Evolutionary conservation across 805 yeast genomes (phyloP).

Genomic region (Monosporozyma aquatica): DNA sequence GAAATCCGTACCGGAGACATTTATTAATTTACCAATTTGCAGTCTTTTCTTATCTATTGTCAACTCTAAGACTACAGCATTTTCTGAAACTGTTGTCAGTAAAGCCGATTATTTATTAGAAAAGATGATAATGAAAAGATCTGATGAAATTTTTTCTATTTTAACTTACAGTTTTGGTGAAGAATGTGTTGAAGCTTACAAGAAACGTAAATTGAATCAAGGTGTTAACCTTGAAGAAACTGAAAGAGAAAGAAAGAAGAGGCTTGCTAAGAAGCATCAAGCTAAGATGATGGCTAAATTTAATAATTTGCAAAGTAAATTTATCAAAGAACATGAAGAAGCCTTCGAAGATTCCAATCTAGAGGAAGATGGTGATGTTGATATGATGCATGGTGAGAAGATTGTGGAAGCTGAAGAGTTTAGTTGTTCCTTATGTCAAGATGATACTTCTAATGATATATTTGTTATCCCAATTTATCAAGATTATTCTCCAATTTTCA

Average conservation of each 20-base stretch:
- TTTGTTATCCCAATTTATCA: constrained; percentile 54
- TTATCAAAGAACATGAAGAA: constrained; percentile 46
- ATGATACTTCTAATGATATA: constrained; percentile 38
- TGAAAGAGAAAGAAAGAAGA: constrained; percentile 44
- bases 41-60: constrained; percentile 45
- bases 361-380: constrained; percentile 37
- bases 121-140: constrained; percentile 39
- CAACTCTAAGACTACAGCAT: constrained; percentile 33
- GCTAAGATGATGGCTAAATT: constrained; percentile 53
- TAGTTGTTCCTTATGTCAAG: constrained; percentile 55
- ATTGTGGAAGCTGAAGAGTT: constrained; percentile 20
- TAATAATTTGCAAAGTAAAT: constrained; percentile 64
- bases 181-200: constrained; percentile 41
- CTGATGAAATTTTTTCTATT: constrained; percentile 40
- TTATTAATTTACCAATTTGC: constrained; percentile 47
- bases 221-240: constrained; percentile 38
- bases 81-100: constrained; percentile 39
- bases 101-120: constrained; percentile 55
- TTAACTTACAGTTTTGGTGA: constrained; percentile 51
- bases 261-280: constrained; percentile 54
- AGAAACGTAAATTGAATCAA: constrained; percentile 36
- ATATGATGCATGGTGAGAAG: constrained; percentile 31
- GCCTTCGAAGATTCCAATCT: constrained; percentile 31
- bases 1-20: constrained; percentile 35
- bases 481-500: constrained; percentile 39